Percentiles rank a stretch among this genome's conserved stretches.
These are phyloP conservation scores for Colletotrichum sp. DNA, from an alignment of 2,329 filamentous ascomycete species.

Conservation along the genomic window DNA sequence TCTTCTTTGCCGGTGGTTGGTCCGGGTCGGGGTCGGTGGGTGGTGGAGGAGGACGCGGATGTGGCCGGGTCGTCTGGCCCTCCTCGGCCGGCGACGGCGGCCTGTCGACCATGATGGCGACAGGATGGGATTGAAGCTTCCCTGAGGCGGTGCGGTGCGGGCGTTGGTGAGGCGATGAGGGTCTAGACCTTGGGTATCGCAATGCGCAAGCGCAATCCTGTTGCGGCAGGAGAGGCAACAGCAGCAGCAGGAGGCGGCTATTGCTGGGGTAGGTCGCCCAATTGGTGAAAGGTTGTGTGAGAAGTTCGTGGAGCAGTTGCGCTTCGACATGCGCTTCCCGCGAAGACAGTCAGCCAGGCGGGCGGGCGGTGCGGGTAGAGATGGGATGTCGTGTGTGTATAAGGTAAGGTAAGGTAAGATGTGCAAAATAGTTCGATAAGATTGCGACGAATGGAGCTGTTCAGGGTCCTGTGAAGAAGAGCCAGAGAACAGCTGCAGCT, in stretches of 20 bases:
- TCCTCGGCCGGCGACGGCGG: not conserved
- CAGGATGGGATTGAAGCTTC: not conserved
- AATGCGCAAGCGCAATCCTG: not conserved
- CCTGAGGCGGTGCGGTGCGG: not conserved
- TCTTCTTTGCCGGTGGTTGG: conserved; percentile 21
- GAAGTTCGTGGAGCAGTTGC: conserved; percentile 8
- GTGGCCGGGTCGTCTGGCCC: not conserved
- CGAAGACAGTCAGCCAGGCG: not conserved
- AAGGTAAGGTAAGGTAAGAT: not conserved
- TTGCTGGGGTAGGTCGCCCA: not conserved
- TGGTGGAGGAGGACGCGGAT: not conserved
- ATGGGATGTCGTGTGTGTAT: not conserved
- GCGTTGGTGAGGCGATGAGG: not conserved
- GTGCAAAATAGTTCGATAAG: not conserved
- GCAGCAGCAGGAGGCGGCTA: not conserved
- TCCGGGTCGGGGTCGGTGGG: not conserved
- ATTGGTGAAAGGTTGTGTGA: not conserved
- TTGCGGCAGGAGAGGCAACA: not conserved
- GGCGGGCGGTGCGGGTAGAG: not conserved
- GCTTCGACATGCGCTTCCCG: conserved; percentile 16
- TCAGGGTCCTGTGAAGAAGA: not conserved
- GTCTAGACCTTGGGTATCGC: not conserved
- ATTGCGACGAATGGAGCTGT: not conserved
- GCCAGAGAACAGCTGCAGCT: not conserved
- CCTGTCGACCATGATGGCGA: not conserved